Percentiles rank a stretch among this genome's conserved stretches.
phyloP scores from a whole-genome alignment of 2,329 filamentous ascomycete genomes.

The Talaromyces marneffei region DNA sequence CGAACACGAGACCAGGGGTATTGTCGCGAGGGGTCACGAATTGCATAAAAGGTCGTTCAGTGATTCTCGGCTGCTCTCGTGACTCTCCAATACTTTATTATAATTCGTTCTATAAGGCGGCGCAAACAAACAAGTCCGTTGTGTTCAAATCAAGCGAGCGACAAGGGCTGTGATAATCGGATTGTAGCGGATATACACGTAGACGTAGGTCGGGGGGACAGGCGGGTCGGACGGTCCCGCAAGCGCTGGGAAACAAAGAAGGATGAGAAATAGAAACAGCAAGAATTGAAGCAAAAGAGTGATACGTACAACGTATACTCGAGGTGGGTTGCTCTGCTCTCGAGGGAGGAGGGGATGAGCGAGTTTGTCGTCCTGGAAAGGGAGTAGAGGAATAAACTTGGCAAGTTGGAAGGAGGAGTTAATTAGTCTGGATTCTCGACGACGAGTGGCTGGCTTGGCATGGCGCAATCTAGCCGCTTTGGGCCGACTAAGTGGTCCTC shows the following conservation, averaged over 20 bases:
- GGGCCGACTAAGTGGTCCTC: neutral
- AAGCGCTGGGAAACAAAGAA: neutral
- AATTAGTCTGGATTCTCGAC: neutral
- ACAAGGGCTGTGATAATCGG: constrained; percentile 1
- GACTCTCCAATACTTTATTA: neutral
- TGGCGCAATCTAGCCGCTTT: constrained; percentile 45
- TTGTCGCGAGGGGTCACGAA: neutral
- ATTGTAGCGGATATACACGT: constrained; percentile 1
- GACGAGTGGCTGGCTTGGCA: neutral
- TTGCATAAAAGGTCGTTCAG: neutral
- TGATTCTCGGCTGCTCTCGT: neutral
- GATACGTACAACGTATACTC: constrained; percentile 1
- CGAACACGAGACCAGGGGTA: neutral
- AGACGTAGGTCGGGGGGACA: neutral
- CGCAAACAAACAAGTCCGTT: neutral
- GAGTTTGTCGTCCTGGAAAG: neutral
- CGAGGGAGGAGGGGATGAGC: neutral
- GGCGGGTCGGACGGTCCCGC: neutral
- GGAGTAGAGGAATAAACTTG: neutral
- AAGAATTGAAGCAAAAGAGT: neutral
- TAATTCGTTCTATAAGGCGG: neutral
- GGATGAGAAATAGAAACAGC: neutral
- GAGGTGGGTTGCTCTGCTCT: neutral
- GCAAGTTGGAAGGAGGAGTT: neutral
- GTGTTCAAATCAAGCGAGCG: constrained; percentile 1